Conservation (phyloP, 2,329 filamentous ascomycete species). For the Colletotrichum tamarilloi region DNA sequence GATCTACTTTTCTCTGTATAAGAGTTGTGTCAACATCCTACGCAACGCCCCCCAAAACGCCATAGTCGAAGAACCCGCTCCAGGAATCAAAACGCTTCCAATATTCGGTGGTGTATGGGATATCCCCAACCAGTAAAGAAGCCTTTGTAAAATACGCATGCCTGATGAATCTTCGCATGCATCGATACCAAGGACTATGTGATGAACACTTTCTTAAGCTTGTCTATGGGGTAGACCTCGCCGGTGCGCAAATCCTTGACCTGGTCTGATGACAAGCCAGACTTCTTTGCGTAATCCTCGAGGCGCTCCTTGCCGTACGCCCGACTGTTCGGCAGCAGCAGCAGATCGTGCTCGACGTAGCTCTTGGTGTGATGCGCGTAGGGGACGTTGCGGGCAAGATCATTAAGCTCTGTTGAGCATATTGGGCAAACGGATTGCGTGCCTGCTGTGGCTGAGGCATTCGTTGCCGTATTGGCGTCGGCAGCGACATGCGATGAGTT, state of each 20-base stretch:
- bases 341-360: slow-evolving; percentile 86
- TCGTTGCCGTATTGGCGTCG: slow-evolving; percentile 49
- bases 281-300: slow-evolving; percentile 81
- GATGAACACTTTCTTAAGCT: slow-evolving; percentile 90
- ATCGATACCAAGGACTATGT: slow-evolving; percentile 60
- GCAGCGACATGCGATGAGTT: slow-evolving; percentile 57
- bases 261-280: slow-evolving; percentile 72
- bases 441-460: slow-evolving; percentile 29
- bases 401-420: slow-evolving; percentile 94
- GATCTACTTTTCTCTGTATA: not conserved
- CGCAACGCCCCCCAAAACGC: not conserved
- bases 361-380: slow-evolving; percentile 97
- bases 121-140: not conserved
- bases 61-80: not conserved
- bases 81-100: not conserved
- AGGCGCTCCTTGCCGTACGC: slow-evolving; percentile 84
- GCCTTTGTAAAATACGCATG: too few relatives aligned
- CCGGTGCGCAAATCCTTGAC: slow-evolving; percentile 85
- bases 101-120: not conserved
- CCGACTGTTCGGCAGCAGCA: slow-evolving; percentile 87
- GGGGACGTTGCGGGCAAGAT: slow-evolving; percentile 86
- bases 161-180: not conserved
- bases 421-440: slow-evolving; percentile 80
- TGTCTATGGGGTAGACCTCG: slow-evolving; percentile 69
- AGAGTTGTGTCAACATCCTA: not conserved